Evolutionary conservation across 768 basidiomycete species (phyloP).

Genomic region (Lanmaoa pseudosensibilis): DNA sequence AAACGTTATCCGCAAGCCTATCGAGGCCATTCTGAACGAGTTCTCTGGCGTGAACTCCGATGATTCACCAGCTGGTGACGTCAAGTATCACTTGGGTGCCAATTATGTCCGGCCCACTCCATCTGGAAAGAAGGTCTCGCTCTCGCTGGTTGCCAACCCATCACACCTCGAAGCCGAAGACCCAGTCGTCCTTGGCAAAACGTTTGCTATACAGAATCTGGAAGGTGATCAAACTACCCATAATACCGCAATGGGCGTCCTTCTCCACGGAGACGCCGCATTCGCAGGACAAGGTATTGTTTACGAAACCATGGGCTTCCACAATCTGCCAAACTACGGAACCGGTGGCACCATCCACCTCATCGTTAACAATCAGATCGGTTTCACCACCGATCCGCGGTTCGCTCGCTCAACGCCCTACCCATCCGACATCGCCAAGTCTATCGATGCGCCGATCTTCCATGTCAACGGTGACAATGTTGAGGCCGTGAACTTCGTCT

Average conservation of each 20-base stretch:
- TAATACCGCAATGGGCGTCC: slow-evolving; percentile 88
- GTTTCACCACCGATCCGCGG: slow-evolving; percentile 98
- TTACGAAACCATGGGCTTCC: slow-evolving; percentile 99
- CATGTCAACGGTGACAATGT: slow-evolving; percentile 99
- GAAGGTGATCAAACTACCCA: slow-evolving; percentile 82
- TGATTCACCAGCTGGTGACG: slow-evolving; percentile 89
- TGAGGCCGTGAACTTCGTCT: slow-evolving; percentile 98
- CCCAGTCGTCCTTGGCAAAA: slow-evolving; percentile 98
- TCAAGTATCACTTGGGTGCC: slow-evolving; percentile 98
- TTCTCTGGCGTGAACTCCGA: slow-evolving; percentile 77
- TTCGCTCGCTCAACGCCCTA: slow-evolving; percentile 98
- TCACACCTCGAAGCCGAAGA: slow-evolving; percentile 98
- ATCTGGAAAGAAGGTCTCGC: slow-evolving; percentile 94
- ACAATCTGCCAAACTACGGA: slow-evolving; percentile 91
- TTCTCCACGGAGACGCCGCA: slow-evolving; percentile 97
- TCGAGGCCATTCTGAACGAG: slow-evolving; percentile 97
- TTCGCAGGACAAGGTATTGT: slow-evolving; percentile 98
- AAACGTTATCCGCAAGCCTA: slow-evolving; percentile 98
- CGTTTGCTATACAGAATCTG: slow-evolving; percentile 94
- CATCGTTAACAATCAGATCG: slow-evolving; percentile 99
- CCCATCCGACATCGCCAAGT: slow-evolving; percentile 96
- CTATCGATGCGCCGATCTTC: slow-evolving; percentile 98
- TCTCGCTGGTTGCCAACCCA: slow-evolving; percentile 97
- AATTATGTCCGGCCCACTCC: slow-evolving; percentile 99
- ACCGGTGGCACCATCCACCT: slow-evolving; percentile 98